Evolutionary conservation across 2,329 filamentous ascomycete species (phyloP).

Genomic region (Alternaria incomplexa): DNA sequence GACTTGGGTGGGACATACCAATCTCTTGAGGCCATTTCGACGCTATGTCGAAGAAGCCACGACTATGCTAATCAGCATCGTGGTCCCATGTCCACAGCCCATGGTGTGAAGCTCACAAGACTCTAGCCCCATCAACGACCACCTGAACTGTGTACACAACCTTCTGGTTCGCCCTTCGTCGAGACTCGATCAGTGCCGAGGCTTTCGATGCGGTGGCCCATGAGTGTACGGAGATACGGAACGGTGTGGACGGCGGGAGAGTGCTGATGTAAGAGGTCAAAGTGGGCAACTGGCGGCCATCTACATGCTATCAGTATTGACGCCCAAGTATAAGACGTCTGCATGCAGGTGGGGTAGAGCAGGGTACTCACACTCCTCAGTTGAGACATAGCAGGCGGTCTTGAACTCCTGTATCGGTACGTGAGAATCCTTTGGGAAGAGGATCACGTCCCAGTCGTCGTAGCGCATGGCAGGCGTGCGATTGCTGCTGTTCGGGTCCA

Average conservation of each 20-base stretch:
- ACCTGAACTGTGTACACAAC: slow-evolving; percentile 39
- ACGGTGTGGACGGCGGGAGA: slow-evolving; percentile 33
- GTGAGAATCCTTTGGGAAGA: slow-evolving; percentile 72
- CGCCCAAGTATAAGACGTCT: no score
- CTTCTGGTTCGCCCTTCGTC: slow-evolving; percentile 29
- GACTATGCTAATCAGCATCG: slow-evolving; percentile 31
- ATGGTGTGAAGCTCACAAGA: slow-evolving; percentile 34
- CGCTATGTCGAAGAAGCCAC: slow-evolving; percentile 32
- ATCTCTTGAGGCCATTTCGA: slow-evolving; percentile 43
- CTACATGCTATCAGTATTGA: slow-evolving; percentile 20
- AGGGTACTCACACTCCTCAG: slow-evolving; percentile 47
- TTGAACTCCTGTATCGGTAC: slow-evolving; percentile 83
- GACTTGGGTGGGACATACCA: slow-evolving; percentile 15
- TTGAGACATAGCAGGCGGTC: slow-evolving; percentile 73
- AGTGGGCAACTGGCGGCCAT: slow-evolving; percentile 36
- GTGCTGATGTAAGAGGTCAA: slow-evolving; percentile 41
- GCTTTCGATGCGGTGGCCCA: slow-evolving; percentile 36
- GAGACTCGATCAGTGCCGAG: slow-evolving; percentile 34
- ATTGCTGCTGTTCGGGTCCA: slow-evolving; percentile 21
- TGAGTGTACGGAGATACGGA: slow-evolving; percentile 46
- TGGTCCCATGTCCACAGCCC: slow-evolving; percentile 15
- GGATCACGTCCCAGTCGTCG: slow-evolving; percentile 83
- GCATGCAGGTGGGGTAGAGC: not conserved
- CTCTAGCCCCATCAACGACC: slow-evolving; percentile 33
- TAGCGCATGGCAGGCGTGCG: slow-evolving; percentile 70